Base-by-base conservation (phyloP, 768 basidiomycete species). In the Floccularia luteovirens region DNA sequence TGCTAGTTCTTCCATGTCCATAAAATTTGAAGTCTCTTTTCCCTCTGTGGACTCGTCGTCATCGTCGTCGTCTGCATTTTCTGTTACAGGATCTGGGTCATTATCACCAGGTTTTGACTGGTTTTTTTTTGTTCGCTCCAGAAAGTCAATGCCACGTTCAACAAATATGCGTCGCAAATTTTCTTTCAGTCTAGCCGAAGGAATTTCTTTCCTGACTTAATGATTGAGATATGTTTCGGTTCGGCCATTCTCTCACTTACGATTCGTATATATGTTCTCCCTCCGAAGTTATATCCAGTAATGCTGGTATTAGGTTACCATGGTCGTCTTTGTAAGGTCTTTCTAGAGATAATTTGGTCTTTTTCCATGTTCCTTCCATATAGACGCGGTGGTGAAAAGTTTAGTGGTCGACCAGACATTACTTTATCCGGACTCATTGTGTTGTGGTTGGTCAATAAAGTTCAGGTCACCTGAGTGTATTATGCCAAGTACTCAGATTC, bases 271-370 rank as follows among this genome's bases (percentile, higher is more conserved):
- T 61, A 38, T 75, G 72, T 45, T 77, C 70, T 27, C 87, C 84
- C 31, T 86, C 79, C 19, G 72, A 66, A 5, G 73, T 69, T 40
- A 91, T 84, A 51, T 91, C 87, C 20, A 72, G 60, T 21, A 90
- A 60, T 4, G 67, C 63, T 19, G 75, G 81, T 21, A 90, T 74
- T 6, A 53, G 67, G 32, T 73, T 63, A 5, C 83, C 86, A 25
- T 70, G 59, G 48, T 90, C 87, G 51, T 88, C 82, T 57, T 82
- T 88, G 64, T 89, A 89, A 0, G 84, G 86, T 27, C 77, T 67
- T 54, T 91, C 88, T 23, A 91, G 69, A 1, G 85, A 80, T 7
- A 90, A 62, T 44, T 62, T 79, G 25, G 80, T 63, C 46, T 70
- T 70, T 52, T 73, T 79, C 74, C 78, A 82, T 6, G 67, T 67